phyloP scores from a whole-genome alignment of 345 rosid species.

The Populus tremula region DNA sequence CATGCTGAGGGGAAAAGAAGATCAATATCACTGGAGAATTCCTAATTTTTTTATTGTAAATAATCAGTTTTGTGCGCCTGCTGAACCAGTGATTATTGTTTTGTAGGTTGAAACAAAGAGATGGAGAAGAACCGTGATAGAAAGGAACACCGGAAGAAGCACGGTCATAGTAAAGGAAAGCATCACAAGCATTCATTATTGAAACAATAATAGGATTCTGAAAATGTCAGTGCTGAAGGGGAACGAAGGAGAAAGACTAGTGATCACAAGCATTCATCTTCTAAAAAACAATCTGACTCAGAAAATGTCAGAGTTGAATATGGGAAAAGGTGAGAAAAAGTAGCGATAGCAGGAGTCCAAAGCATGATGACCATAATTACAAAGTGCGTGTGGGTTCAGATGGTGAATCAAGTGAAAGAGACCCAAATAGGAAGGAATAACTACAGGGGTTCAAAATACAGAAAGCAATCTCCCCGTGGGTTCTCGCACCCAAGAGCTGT shows the following conservation, averaged over 20 bases:
- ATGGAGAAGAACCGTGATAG: constrained; percentile 36
- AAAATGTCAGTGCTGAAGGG: constrained; percentile 31
- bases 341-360: constrained; percentile 21
- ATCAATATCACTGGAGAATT: not conserved
- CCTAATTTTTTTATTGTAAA: not conserved
- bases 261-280: constrained; percentile 38
- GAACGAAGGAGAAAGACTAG: constrained; percentile 28
- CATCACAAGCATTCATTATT: constrained; percentile 41
- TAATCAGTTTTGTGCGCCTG: not conserved
- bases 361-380: constrained; percentile 22
- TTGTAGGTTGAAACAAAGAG: constrained; percentile 47
- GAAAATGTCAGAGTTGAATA: constrained; percentile 30
- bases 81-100: not conserved
- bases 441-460: constrained; percentile 27
- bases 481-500: constrained; percentile 23
- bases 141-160: constrained; percentile 36
- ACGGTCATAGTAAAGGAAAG: constrained; percentile 37
- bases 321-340: constrained; percentile 32
- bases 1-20: not conserved
- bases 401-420: constrained; percentile 43
- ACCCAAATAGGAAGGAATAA: constrained; percentile 26
- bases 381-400: constrained; percentile 31
- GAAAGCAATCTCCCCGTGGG: constrained; percentile 29
- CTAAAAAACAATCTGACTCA: constrained; percentile 29
- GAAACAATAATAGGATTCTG: constrained; percentile 23